Evolutionary conservation across 371 early-diverging fungal species (phyloP).

Genomic region (Fennellomyces sp.): DNA sequence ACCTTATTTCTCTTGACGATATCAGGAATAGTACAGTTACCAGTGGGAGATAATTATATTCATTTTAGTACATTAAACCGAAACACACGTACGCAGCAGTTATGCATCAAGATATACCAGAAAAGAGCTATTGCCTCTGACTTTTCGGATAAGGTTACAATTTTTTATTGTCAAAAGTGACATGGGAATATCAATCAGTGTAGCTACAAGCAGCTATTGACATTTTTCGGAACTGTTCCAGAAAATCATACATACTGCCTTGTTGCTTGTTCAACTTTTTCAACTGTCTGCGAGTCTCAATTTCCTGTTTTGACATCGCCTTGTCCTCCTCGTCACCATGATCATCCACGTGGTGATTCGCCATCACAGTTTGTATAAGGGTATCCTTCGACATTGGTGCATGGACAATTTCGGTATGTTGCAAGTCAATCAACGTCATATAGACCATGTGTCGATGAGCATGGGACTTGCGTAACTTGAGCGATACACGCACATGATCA

Average conservation of each 20-base stretch:
- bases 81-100: too few relatives aligned
- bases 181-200: too few relatives aligned
- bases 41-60: too few relatives aligned
- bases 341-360: neutral
- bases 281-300: slow-evolving; percentile 13
- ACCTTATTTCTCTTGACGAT: too few relatives aligned
- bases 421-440: slow-evolving; percentile 58
- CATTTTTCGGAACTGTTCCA: slow-evolving; percentile 25
- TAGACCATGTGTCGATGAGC: slow-evolving; percentile 66
- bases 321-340: neutral
- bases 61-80: too few relatives aligned
- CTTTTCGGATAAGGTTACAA: too few relatives aligned
- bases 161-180: too few relatives aligned
- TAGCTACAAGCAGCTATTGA: slow-evolving; percentile 10
- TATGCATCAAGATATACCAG: too few relatives aligned
- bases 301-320: slow-evolving; percentile 14
- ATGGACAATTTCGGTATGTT: slow-evolving; percentile 20
- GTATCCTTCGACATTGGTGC: slow-evolving; percentile 5
- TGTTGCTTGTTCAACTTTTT: slow-evolving; percentile 13
- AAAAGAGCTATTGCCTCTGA: too few relatives aligned
- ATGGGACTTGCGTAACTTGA: slow-evolving; percentile 59
- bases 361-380: slow-evolving; percentile 16
- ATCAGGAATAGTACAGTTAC: too few relatives aligned
- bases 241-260: slow-evolving; percentile 18
- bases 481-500: slow-evolving; percentile 61